These are phyloP conservation scores for Taphrina wiesneri DNA, from an alignment of 1,139 yeast genomes.

Conservation along the genomic window DNA sequence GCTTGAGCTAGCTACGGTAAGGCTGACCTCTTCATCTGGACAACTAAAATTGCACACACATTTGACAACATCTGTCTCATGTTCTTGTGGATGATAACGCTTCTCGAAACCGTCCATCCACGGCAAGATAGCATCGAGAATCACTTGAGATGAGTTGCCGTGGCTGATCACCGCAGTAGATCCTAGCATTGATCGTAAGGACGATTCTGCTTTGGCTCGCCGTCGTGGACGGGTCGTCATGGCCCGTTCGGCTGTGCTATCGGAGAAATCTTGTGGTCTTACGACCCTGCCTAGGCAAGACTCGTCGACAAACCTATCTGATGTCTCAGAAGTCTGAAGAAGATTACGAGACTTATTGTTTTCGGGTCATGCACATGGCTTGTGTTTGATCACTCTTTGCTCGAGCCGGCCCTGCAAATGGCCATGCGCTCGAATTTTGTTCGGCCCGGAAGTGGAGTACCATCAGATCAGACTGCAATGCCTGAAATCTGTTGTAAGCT, in stretches of 20 bases:
- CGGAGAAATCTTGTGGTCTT: too few relatives aligned
- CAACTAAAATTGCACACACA: constrained; percentile 16
- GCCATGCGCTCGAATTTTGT: neutral
- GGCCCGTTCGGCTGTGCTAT: neutral
- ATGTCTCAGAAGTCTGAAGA: neutral
- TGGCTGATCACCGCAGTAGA: too few relatives aligned
- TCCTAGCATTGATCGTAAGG: neutral
- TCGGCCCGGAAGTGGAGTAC: neutral
- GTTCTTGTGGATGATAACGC: constrained; percentile 15
- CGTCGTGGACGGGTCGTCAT: neutral
- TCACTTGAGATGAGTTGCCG: neutral
- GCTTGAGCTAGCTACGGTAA: neutral
- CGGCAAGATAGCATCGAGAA: constrained; percentile 7
- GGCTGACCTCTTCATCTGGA: constrained; percentile 1
- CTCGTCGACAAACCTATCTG: too few relatives aligned
- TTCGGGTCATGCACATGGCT: neutral
- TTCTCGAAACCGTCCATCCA: constrained; percentile 20
- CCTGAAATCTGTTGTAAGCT: neutral
- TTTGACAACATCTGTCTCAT: constrained; percentile 13
- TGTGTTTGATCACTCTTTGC: neutral
- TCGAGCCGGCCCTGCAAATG: neutral
- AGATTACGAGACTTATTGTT: neutral
- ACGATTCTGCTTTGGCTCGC: neutral
- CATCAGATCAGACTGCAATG: neutral
- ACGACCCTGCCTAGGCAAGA: neutral